Conservation (phyloP, 148 eudicot genomes). For the Chenopodium berlandieri region DNA sequence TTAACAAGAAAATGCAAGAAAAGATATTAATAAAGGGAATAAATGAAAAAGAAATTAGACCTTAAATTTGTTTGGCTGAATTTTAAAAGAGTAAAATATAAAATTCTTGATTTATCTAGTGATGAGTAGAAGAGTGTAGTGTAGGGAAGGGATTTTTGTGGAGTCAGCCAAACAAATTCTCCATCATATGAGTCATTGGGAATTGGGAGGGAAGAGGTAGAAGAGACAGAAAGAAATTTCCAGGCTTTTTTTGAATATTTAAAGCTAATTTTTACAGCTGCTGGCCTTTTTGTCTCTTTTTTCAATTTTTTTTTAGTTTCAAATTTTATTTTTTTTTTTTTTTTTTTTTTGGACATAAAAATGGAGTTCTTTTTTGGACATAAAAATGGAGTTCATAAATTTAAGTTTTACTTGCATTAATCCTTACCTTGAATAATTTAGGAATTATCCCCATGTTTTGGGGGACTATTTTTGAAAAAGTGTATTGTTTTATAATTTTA, state of each 20-base stretch:
- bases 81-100: not conserved
- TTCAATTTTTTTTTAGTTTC: not conserved
- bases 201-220: conserved; percentile 1
- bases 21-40: too few species aligned
- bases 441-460: too few species aligned
- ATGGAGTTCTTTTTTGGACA: not conserved
- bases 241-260: not conserved
- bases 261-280: not conserved
- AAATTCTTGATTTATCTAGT: not conserved
- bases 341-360: too few species aligned
- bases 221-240: not conserved
- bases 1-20: not conserved
- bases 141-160: conserved; percentile 17
- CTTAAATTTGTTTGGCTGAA: not conserved
- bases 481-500: too few species aligned
- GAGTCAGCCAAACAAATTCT: not conserved
- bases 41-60: not conserved
- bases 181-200: not conserved
- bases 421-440: not conserved
- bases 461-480: too few species aligned
- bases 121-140: conserved; percentile 20
- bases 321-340: too few species aligned
- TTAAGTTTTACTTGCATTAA: not conserved
- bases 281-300: not conserved
- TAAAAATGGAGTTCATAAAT: not conserved